Base-by-base conservation (phyloP, 306 rosid genomes). In the Vachellia collinsii region DNA sequence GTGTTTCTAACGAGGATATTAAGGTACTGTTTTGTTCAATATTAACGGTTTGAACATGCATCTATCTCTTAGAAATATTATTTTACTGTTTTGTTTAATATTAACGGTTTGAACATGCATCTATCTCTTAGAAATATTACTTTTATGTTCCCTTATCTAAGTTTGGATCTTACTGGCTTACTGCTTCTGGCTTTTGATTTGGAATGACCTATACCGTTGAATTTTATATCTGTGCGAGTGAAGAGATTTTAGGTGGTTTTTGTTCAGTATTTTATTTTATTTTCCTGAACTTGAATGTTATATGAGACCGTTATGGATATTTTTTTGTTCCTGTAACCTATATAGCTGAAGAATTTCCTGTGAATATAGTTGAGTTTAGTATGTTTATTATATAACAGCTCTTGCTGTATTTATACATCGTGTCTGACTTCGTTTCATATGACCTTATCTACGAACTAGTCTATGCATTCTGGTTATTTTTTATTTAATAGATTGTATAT, bases 1-100 rank as follows among this genome's bases (percentile, higher is more conserved):
- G 97, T 63, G 98, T 96, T 81, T 93, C 98, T 64, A 89, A 92
- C 73, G 99, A 92, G 80, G 99, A 96, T 85, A 81, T 96, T 48
- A 96, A 93, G 99, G 99, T 96, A 74, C 22, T 74, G 38, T n/a
- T 14, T 25, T 5, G n/a, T 11, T 37, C 3, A 11, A 14, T 8
- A 1, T 4, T 48, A 72, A 9, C 29, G 53, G 29, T 66, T 43
- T 47, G 53, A 29, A 37, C 25, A 8, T 70, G 36, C 8, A 17
- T 36, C 17, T 69, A 44, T 39, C 37, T 54, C 59, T 16, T 14
- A 9, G 37, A 37, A 6, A 20, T 19, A 72, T 17, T 11, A 8
- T n/a, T n/a, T n/a, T 96, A 74, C 22, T 74, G 38, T n/a, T 14
- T 25, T 6, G n/a, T 11, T 37, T 4, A 11, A 14, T 8, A 1